Conservation (phyloP, 192 early-diverging fungal genomes). For the Backusella morwellensis region DNA sequence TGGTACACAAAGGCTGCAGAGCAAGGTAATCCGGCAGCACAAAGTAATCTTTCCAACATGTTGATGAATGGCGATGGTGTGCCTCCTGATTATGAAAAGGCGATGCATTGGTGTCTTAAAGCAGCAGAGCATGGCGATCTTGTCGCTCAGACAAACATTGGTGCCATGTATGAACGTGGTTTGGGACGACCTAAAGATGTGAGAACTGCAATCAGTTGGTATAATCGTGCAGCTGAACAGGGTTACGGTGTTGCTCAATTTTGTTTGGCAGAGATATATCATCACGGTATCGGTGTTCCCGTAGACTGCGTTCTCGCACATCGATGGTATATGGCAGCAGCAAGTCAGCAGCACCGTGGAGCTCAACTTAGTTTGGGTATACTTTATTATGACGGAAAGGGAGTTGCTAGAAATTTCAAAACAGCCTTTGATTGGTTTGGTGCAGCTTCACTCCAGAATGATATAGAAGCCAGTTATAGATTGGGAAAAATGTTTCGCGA, state of each 20-base stretch:
- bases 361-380: slow-evolving; percentile 17
- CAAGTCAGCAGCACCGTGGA: background rate
- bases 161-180: background rate
- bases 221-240: background rate
- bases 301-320: background rate
- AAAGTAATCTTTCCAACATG: background rate
- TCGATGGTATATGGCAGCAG: background rate
- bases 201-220: background rate
- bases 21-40: background rate
- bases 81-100: background rate
- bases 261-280: background rate
- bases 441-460: slow-evolving; percentile 30
- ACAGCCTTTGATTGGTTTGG: slow-evolving; percentile 32
- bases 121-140: background rate
- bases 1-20: background rate
- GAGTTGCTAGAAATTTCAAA: slow-evolving; percentile 7
- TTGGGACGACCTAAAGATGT: background rate
- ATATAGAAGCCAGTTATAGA: slow-evolving; percentile 11
- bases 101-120: slow-evolving; percentile 1
- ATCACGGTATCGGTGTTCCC: background rate
- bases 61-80: background rate
- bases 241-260: background rate
- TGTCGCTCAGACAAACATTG: background rate
- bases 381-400: slow-evolving; percentile 27
- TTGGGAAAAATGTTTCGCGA: slow-evolving; percentile 25